Conservation (phyloP, 2,329 filamentous ascomycete species). For the Aspergillus tamarii region DNA sequence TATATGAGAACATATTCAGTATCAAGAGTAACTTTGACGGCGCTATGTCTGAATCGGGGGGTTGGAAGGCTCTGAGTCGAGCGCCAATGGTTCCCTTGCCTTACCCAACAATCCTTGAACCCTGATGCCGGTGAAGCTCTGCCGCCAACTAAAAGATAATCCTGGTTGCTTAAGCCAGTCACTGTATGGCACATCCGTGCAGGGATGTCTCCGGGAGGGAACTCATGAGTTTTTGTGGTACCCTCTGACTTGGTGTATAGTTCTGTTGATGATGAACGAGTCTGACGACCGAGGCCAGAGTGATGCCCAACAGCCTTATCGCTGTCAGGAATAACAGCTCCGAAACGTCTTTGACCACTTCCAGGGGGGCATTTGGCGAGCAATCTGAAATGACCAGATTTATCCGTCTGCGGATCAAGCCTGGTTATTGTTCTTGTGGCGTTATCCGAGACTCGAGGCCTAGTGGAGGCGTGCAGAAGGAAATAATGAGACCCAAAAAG, state of each 20-base stretch:
- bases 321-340: constrained; percentile 52
- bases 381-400: constrained; percentile 24
- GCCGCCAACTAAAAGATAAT: constrained; percentile 73
- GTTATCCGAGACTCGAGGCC: neutral
- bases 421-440: neutral
- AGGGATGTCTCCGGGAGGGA: constrained; percentile 42
- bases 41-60: constrained; percentile 76
- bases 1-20: constrained; percentile 57
- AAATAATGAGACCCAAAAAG: constrained; percentile 86
- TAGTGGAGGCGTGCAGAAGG: constrained; percentile 66
- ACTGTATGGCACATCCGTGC: constrained; percentile 75
- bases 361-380: constrained; percentile 33
- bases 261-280: constrained; percentile 52
- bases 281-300: constrained; percentile 49
- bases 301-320: constrained; percentile 40
- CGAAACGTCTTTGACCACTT: constrained; percentile 62
- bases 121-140: constrained; percentile 73
- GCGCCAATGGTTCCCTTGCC: constrained; percentile 65
- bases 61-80: constrained; percentile 66
- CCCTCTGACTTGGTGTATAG: constrained; percentile 52
- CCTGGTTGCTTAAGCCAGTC: constrained; percentile 63
- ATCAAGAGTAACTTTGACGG: constrained; percentile 50
- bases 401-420: neutral
- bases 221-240: constrained; percentile 50
- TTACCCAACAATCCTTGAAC: constrained; percentile 75